Evolutionary conservation across 2,329 filamentous ascomycete genomes (phyloP).

Genomic region (Pyrenophora graminea): DNA sequence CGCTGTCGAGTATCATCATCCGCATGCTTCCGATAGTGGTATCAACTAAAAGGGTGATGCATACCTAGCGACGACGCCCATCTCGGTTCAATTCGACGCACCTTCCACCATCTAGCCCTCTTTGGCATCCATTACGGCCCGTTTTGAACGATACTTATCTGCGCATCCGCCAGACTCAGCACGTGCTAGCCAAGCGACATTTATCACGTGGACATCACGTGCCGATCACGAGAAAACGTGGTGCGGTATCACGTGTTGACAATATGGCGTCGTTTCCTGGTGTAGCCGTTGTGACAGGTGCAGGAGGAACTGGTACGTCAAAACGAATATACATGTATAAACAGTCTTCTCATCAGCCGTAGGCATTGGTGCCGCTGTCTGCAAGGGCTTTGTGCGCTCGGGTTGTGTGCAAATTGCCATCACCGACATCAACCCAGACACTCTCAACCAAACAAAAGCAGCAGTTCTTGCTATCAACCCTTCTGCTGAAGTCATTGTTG

Average conservation of each 20-base stretch:
- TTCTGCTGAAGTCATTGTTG: conserved; percentile 38
- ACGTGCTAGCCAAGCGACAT: not conserved
- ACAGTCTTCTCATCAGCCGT: not conserved
- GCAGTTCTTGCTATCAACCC: conserved; percentile 26
- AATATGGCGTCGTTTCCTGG: conserved; percentile 28
- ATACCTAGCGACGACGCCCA: no score
- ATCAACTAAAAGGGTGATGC: no score
- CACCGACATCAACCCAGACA: conserved; percentile 55
- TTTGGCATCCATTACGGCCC: no score
- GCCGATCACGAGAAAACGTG: not conserved
- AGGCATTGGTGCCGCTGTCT: conserved; percentile 63
- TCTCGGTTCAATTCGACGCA: no score
- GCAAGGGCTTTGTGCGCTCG: conserved; percentile 54
- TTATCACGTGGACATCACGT: no score
- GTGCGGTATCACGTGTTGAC: not conserved
- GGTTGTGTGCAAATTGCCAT: conserved; percentile 60
- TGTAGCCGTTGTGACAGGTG: conserved; percentile 42
- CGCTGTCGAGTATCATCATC: no score
- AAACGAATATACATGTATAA: no score
- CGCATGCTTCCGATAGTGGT: no score
- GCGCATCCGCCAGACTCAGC: not conserved
- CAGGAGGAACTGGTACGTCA: conserved; percentile 39
- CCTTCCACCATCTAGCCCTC: no score
- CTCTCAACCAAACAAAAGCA: conserved; percentile 44
- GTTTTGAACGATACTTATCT: no score